Evolutionary conservation across 106 monocot species (phyloP).

Genomic region (Gastrodia elata): DNA sequence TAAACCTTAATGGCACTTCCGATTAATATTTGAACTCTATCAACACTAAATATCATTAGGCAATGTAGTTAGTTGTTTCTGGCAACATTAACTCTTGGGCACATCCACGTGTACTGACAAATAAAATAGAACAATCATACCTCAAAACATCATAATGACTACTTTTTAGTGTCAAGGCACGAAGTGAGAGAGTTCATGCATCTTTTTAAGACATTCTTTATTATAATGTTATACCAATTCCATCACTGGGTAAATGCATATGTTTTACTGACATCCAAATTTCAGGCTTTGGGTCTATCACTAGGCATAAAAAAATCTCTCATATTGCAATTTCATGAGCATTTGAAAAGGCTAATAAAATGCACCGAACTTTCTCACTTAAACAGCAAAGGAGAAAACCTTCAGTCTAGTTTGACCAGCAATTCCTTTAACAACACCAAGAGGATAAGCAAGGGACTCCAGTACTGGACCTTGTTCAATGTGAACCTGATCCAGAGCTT

Average conservation of each 20-base stretch:
- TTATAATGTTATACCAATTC: neutral
- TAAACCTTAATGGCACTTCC: too few relatives aligned
- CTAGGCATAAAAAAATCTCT: neutral
- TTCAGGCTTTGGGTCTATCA: neutral
- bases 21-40: too few relatives aligned
- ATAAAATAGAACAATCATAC: too few relatives aligned
- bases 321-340: neutral
- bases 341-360: neutral
- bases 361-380: neutral
- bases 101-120: too few relatives aligned
- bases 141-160: too few relatives aligned
- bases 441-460: slow-evolving; percentile 66
- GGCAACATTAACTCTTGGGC: too few relatives aligned
- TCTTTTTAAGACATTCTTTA: neutral
- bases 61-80: too few relatives aligned
- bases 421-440: slow-evolving; percentile 92
- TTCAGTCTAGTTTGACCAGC: slow-evolving; percentile 90
- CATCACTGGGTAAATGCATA: neutral
- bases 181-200: too few relatives aligned
- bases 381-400: slow-evolving; percentile 27
- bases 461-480: slow-evolving; percentile 98
- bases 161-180: too few relatives aligned
- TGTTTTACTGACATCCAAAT: neutral
- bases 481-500: slow-evolving; percentile 48
- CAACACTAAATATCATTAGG: too few relatives aligned